Conservation (phyloP, 2,329 filamentous ascomycete species). For the Apiospora malaysiana region DNA sequence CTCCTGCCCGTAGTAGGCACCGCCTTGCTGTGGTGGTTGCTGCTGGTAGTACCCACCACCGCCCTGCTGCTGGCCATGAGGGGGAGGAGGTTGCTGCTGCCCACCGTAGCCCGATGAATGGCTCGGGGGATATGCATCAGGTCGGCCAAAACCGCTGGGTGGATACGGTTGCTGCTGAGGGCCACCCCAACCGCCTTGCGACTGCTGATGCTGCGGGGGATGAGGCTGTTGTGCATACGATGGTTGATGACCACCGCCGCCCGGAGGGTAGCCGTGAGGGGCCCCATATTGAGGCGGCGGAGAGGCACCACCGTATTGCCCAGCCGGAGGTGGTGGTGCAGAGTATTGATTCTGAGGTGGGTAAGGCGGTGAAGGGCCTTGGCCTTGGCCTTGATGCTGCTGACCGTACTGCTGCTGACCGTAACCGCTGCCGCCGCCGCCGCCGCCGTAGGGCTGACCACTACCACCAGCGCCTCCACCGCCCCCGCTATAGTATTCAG, state of each 20-base stretch:
- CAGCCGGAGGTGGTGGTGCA: constrained; percentile 21
- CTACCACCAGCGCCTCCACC: background rate
- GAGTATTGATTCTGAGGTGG: constrained; percentile 27
- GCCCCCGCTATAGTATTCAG: constrained; percentile 24
- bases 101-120: background rate
- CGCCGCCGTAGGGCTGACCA: constrained; percentile 23
- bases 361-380: constrained; percentile 20
- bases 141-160: background rate
- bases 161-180: constrained; percentile 12
- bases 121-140: constrained; percentile 7
- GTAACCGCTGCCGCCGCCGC: background rate
- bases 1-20: constrained; percentile 2
- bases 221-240: constrained; percentile 21
- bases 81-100: background rate
- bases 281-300: constrained; percentile 20
- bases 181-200: constrained; percentile 14
- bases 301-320: constrained; percentile 18
- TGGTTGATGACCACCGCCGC: constrained; percentile 23
- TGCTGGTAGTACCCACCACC: constrained; percentile 4
- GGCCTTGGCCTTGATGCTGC: too few relatives aligned
- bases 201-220: constrained; percentile 20
- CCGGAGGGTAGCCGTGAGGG: constrained; percentile 20
- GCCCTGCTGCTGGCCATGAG: constrained; percentile 35
- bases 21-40: background rate
- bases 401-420: constrained; percentile 10